A percentile compares a stretch with the other conserved stretches of the same genome.
phyloP scores from a whole-genome alignment of 345 rosid species.

The Kernera saxatilis region DNA sequence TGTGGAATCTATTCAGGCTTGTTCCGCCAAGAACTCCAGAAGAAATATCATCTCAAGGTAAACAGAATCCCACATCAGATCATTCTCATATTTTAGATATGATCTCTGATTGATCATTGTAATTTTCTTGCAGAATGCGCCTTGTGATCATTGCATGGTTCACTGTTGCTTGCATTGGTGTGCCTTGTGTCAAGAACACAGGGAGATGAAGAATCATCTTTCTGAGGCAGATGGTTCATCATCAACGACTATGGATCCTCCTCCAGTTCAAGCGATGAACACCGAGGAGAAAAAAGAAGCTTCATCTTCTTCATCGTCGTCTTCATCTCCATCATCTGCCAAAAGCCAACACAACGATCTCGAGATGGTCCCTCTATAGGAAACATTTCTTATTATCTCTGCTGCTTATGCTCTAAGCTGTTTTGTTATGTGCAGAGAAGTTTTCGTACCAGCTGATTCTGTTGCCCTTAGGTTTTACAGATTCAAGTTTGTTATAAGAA shows the following conservation, averaged over 20 bases:
- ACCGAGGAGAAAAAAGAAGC: conserved; percentile 29
- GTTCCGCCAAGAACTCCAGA: conserved; percentile 74
- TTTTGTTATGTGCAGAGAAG: conserved; percentile 10
- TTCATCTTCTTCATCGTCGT: conserved; percentile 18
- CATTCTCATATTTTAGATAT: background rate
- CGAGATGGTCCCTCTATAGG: conserved; percentile 54
- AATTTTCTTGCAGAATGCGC: conserved; percentile 52
- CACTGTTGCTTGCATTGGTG: conserved; percentile 91
- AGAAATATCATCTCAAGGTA: conserved; percentile 89
- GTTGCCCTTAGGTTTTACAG: background rate
- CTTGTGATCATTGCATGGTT: conserved; percentile 77
- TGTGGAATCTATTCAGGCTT: conserved; percentile 79
- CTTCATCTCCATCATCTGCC: conserved; percentile 38
- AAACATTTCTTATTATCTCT: background rate
- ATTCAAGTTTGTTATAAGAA: conserved; percentile 9
- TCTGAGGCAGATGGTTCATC: conserved; percentile 40
- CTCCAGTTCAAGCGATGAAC: conserved; percentile 72
- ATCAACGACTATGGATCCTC: conserved; percentile 61
- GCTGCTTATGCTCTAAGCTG: conserved; percentile 22
- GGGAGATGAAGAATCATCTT: conserved; percentile 85
- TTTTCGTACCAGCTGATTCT: conserved; percentile 21
- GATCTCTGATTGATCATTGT: background rate
- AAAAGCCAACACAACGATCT: conserved; percentile 35
- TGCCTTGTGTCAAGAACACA: conserved; percentile 88
- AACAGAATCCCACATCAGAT: background rate